Base-by-base conservation (phyloP, 164 flowering plant species). In the Liquidambar formosana region DNA sequence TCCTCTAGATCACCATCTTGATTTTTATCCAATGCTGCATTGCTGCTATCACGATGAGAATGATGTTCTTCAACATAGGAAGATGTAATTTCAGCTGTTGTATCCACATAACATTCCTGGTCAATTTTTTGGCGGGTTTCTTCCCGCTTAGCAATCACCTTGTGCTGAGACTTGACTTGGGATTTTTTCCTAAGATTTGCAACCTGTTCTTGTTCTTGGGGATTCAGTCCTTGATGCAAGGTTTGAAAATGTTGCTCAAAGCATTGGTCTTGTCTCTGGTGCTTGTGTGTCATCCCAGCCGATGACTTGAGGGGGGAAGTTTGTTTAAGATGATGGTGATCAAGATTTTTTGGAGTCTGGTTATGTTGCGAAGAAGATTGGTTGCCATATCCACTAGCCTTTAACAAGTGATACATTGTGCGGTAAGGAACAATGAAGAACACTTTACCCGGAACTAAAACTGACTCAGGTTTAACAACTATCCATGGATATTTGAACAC, bases 401-500 rank as follows among this genome's bases (percentile, higher is more conserved):
- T 78, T 21, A 84, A 13, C 73, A 88, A 70, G 8, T 49, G 47
- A 61, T 78, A 45, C 44, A 90, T 64, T 0, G 88, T 88, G 67
- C 47, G 78, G 23, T 80, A 64, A 10, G 92, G 90, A 23, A 90
- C 88, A 33, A 86, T 74, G 63, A 64, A 82, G 76, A 79, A 86
- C 14, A 86, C 83, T 49, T 66, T 78, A 9, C 92, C 90, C 0
- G 74, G 88, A 13, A 53, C 46, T 49, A 88, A 70, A 63, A 83
- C 48, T 0, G 95, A 78, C 25, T 84, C 88, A 1, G 91, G 87
- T 10, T 63, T 70, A 63, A 90, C 86, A 16, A 90, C 90, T 10
- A 85, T 73, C 85, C 85, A 85, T 4, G 95, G 95, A 60, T 25
- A 77, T 73, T 79, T 62, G 75, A 88, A 88, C 4, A 88, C 78